phyloP scores from a whole-genome alignment of 225 moss, liverwort and hornwort genomes.

The Physcomitrellopsis africana region DNA sequence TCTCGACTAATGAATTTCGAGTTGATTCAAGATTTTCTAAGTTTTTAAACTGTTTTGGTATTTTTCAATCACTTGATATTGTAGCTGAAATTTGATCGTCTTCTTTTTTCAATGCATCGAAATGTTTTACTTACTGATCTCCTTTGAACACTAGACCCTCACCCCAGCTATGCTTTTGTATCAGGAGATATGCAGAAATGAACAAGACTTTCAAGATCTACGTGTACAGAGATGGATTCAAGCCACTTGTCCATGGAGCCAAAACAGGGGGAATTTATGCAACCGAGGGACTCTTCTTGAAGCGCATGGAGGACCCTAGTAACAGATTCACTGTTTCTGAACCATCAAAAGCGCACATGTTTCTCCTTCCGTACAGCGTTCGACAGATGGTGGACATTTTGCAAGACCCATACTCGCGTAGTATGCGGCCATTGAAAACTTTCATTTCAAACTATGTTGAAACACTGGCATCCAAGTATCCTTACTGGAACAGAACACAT shows the following conservation, averaged over 20 bases:
- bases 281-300: constrained; percentile 41
- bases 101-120: too few relatives aligned
- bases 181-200: constrained; percentile 49
- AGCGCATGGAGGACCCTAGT: constrained; percentile 20
- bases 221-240: constrained; percentile 30
- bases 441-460: constrained; percentile 42
- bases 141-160: too few relatives aligned
- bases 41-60: too few relatives aligned
- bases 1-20: too few relatives aligned
- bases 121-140: too few relatives aligned
- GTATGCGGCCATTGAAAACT: constrained; percentile 35
- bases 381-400: constrained; percentile 36
- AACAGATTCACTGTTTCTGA: constrained; percentile 15
- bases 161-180: too few relatives aligned
- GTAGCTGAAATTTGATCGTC: too few relatives aligned
- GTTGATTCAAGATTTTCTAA: too few relatives aligned
- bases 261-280: constrained; percentile 36
- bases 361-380: constrained; percentile 44
- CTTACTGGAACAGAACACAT: constrained; percentile 40
- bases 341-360: constrained; percentile 40
- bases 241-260: constrained; percentile 41
- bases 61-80: too few relatives aligned
- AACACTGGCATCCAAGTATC: constrained; percentile 11
- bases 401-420: constrained; percentile 36
- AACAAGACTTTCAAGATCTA: constrained; percentile 40